Base-by-base conservation (phyloP, 148 eudicot species). In the Amaranthus cruentus region DNA sequence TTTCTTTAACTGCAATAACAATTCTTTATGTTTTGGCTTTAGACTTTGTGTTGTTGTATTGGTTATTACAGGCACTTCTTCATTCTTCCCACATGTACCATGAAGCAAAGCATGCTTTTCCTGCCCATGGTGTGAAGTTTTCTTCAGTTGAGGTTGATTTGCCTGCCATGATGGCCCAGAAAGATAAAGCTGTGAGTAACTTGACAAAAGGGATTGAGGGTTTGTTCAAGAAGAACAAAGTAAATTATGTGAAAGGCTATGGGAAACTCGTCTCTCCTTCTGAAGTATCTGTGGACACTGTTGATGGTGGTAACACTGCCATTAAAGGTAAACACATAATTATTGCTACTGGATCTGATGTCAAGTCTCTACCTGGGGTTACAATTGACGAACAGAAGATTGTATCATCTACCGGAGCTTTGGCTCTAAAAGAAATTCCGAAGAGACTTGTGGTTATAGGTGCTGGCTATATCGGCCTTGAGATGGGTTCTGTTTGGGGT, bases 401-500 rank as follows among this genome's bases (percentile, higher is more conserved):
- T 50, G 97, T 94, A 9, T 94, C 97, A 65, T 94, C 88, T 3
- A 80, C 89, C 9, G 89, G 98, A 71, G 83, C 89, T 77, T 88
- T 90, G 55, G 87, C 96, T 75, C 82, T 93, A 70, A 82, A 91
- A 60, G 87, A 79, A 79, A 76, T 94, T 54, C 98, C 98, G n/a
- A 91, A 94, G 84, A 89, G 79, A 68, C 88, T 94, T 12, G 79
- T 94, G 7, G 98, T 94, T 63, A 88, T 94, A 63, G 98, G 98
- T 69, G 98, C 95, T 82, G 98, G 98, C 74, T 93, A 93, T 69
- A 93, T 93, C 51, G 97, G 98, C 62, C 95, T 86, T 47, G 98
- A 76, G 69, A 93, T 93, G 98, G 98, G 98, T 5, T 93, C 98
- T 44, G 98, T 93, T 21, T 93, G 98, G 98, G 91, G 96, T 6